Percentiles rank a stretch among this genome's conserved stretches.
phyloP scores from a whole-genome alignment of 768 basidiomycete genomes.

The Phlegmacium glaucopus region DNA sequence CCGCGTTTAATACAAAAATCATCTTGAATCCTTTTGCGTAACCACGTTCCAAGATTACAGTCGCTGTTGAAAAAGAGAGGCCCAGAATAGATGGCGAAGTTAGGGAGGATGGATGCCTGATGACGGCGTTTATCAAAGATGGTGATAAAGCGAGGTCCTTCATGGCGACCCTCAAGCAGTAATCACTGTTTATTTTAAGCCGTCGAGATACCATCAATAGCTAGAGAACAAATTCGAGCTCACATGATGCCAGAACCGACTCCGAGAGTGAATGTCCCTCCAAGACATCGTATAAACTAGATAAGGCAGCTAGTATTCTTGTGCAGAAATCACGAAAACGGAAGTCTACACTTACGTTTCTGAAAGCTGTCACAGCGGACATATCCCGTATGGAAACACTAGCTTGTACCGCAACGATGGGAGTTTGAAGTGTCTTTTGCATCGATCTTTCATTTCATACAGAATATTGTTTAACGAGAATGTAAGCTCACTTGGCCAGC shows the following conservation, averaged over 20 bases:
- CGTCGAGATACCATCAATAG: background rate
- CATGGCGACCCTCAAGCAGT: constrained; percentile 43
- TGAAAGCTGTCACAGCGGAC: constrained; percentile 70
- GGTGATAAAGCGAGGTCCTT: constrained; percentile 32
- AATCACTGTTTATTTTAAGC: constrained; percentile 33
- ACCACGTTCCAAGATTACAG: constrained; percentile 41
- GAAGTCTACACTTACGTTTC: constrained; percentile 41
- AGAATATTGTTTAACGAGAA: too few relatives aligned
- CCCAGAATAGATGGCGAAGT: constrained; percentile 28
- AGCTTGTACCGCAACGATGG: constrained; percentile 72
- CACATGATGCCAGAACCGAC: constrained; percentile 58
- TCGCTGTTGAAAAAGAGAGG: constrained; percentile 34
- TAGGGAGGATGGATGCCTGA: constrained; percentile 45
- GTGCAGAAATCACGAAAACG: background rate
- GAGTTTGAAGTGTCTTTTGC: too few relatives aligned
- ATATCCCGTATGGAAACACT: constrained; percentile 69
- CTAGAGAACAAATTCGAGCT: background rate
- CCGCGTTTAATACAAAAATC: constrained; percentile 61
- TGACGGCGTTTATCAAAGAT: constrained; percentile 37
- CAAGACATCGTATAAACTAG: constrained; percentile 66
- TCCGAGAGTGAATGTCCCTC: constrained; percentile 66
- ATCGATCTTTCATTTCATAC: too few relatives aligned
- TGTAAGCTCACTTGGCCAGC: too few relatives aligned
- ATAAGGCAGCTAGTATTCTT: constrained; percentile 2
- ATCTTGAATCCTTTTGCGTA: constrained; percentile 55